phyloP scores from a whole-genome alignment of 345 rosid genomes.

The Eucalyptus rudis region DNA sequence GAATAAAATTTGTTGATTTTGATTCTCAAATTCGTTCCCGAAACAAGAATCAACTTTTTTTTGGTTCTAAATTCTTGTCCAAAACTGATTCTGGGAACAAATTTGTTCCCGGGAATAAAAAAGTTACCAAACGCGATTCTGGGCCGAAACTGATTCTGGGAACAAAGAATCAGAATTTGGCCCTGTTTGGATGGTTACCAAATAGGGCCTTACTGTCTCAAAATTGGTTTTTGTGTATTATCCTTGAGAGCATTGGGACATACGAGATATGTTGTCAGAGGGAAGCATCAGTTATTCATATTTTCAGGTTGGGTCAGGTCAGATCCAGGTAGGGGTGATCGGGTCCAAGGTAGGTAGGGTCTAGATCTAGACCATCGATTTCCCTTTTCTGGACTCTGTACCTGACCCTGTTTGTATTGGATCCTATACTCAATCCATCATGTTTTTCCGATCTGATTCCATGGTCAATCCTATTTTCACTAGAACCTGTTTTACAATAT shows the following conservation, averaged over 20 bases:
- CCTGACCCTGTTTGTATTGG: accelerated
- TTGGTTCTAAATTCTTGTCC: too few relatives aligned
- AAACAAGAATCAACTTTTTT: too few relatives aligned
- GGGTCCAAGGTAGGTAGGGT: too few relatives aligned
- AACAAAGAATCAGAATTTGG: too few relatives aligned
- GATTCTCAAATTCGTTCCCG: too few relatives aligned
- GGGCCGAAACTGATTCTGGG: too few relatives aligned
- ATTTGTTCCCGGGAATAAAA: too few relatives aligned
- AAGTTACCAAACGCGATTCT: too few relatives aligned
- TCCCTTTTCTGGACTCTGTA: too few relatives aligned
- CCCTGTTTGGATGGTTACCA: too few relatives aligned
- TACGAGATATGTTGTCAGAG: neutral
- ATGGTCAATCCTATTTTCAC: accelerated
- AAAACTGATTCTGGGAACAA: too few relatives aligned
- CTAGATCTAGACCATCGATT: accelerated
- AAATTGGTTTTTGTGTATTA: neutral
- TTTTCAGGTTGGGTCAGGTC: neutral
- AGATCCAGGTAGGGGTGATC: neutral
- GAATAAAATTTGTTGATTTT: too few relatives aligned
- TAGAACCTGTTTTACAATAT: accelerated
- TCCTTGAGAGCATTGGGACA: neutral
- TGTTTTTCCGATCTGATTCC: accelerated
- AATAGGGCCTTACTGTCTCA: neutral
- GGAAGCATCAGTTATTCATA: neutral
- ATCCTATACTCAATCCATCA: accelerated